Conservation (phyloP, 2,329 filamentous ascomycete genomes). For the Ambrosiella beaveri region DNA sequence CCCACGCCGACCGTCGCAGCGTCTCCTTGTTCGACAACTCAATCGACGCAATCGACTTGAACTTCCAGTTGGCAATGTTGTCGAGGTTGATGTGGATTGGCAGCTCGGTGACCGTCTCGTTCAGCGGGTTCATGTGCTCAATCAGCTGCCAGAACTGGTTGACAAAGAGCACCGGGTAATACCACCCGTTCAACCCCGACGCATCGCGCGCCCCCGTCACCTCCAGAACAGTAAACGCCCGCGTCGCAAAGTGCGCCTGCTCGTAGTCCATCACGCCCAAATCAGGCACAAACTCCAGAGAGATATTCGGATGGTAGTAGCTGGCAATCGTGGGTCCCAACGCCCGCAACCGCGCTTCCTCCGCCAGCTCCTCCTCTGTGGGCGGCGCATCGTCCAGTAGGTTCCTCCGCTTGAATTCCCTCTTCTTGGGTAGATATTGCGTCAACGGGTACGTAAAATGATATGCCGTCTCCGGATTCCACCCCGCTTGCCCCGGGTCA, state of each 20-base stretch:
- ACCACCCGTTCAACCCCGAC: constrained; percentile 81
- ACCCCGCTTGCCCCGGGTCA: constrained; percentile 56
- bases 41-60: constrained; percentile 64
- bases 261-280: constrained; percentile 52
- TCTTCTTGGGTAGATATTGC: constrained; percentile 83
- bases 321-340: constrained; percentile 54
- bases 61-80: constrained; percentile 79
- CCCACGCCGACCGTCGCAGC: constrained; percentile 59
- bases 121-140: constrained; percentile 78
- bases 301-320: constrained; percentile 93
- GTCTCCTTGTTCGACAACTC: constrained; percentile 78
- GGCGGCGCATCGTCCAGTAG: constrained; percentile 43
- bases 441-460: constrained; percentile 76
- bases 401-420: constrained; percentile 71
- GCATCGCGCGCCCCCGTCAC: constrained; percentile 64
- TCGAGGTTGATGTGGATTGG: constrained; percentile 71
- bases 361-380: constrained; percentile 28
- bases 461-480: constrained; percentile 59
- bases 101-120: constrained; percentile 68
- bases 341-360: constrained; percentile 33
- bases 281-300: constrained; percentile 70
- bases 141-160: constrained; percentile 97
- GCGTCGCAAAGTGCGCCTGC: constrained; percentile 52
- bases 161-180: constrained; percentile 73
- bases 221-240: constrained; percentile 67